These are phyloP conservation scores for Biscutella auriculata DNA, from an alignment of 441 rosid species.

Conservation along the genomic window DNA sequence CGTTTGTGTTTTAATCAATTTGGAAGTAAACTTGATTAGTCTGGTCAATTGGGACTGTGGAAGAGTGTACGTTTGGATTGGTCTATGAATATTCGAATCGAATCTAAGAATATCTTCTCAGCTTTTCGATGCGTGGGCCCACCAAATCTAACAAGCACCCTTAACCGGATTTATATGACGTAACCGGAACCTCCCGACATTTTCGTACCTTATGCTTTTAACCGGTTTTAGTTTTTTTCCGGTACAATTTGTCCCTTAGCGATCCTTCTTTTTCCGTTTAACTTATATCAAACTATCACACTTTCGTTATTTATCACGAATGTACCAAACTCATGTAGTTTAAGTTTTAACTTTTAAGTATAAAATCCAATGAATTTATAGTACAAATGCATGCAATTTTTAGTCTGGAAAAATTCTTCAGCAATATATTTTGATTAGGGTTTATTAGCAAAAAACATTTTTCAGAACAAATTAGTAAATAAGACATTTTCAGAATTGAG, in stretches of 20 bases:
- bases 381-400: no score
- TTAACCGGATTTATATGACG: conserved; percentile 1
- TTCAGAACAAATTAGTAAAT: no score
- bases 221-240: not conserved
- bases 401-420: no score
- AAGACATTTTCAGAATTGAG: no score
- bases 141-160: conserved; percentile 9
- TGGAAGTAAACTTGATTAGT: not conserved
- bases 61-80: not conserved
- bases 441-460: no score
- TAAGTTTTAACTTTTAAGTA: no score
- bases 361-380: no score
- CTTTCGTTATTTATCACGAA: no score
- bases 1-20: not conserved
- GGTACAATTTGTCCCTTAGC: not conserved
- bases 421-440: no score
- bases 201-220: conserved; percentile 2
- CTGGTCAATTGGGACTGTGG: conserved; percentile 9
- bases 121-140: not conserved
- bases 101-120: conserved; percentile 16
- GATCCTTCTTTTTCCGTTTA: not conserved
- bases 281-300: no score
- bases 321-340: no score
- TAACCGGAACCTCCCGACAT: not conserved
- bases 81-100: not conserved